Percentiles rank a stretch among this genome's conserved stretches.
These are phyloP conservation scores for Lachnum nothofagi DNA, from an alignment of 2,329 filamentous ascomycete genomes.

Conservation along the genomic window DNA sequence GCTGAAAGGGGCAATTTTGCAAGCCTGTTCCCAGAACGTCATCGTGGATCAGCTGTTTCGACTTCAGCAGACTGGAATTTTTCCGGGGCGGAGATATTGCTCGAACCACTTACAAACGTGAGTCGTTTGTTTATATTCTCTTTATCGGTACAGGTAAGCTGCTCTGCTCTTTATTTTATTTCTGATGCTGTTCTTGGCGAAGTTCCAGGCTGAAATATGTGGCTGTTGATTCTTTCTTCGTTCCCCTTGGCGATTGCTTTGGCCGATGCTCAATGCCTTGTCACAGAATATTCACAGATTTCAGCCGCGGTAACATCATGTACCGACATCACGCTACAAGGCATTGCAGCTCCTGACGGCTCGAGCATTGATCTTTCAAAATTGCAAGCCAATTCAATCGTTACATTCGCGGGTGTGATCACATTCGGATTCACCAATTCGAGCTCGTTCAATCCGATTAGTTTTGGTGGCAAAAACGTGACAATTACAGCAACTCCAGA, in stretches of 20 bases:
- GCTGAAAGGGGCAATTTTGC: too few relatives aligned
- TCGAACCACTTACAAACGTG: too few relatives aligned
- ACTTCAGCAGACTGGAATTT: too few relatives aligned
- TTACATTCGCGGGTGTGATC: slow-evolving; percentile 61
- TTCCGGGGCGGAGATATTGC: too few relatives aligned
- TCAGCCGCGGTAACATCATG: slow-evolving; percentile 47
- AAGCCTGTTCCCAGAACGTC: too few relatives aligned
- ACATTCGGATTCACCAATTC: slow-evolving; percentile 29
- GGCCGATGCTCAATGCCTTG: slow-evolving; percentile 40
- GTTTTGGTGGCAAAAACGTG: slow-evolving; percentile 53
- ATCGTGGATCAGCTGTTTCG: too few relatives aligned
- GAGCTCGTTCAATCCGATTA: slow-evolving; percentile 28
- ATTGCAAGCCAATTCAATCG: slow-evolving; percentile 45
- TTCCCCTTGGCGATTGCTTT: slow-evolving; percentile 1
- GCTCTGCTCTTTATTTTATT: not conserved
- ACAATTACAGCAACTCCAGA: slow-evolving; percentile 49
- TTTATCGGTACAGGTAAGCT: too few relatives aligned
- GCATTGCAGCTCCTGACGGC: slow-evolving; percentile 52
- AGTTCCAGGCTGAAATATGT: slow-evolving; percentile 4
- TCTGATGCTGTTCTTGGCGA: not conserved
- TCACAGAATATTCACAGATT: slow-evolving; percentile 46
- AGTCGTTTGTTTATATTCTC: too few relatives aligned
- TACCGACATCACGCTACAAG: slow-evolving; percentile 49
- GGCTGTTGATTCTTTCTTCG: slow-evolving; percentile 13
- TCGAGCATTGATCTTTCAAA: slow-evolving; percentile 52